Base-by-base conservation (phyloP, 306 rosid genomes). In the Quercus cerris region DNA sequence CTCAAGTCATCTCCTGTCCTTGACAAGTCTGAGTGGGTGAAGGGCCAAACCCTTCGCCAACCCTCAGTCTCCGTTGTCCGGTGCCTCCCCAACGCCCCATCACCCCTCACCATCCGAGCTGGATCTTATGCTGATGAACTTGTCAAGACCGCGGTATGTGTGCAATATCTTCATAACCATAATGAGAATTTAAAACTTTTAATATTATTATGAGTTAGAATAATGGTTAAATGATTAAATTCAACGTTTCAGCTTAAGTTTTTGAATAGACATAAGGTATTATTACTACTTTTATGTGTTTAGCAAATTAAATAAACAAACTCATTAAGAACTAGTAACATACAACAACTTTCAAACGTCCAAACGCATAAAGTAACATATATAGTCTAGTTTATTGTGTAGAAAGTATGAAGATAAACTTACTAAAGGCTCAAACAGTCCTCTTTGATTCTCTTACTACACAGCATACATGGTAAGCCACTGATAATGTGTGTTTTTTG, bases 1-100 rank as follows among this genome's bases (percentile, higher is more conserved):
- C 91, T 94, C 78, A 94, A 93, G 71, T 81, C 99, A 56, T 88
- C 97, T 49, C 87, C 93, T 13, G 89, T 94, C 75, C 85, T 94
- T n/a, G 95, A 94, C 81, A 94, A 93, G 86, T 90, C 91, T 70
- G 99, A 94, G 41, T 94, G 97, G 97, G 85, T 93, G 51, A 93
- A 93, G 76, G 97, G 97, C 44, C 92, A 87, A 38, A 73, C 91
- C 46, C 95, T 94, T 62, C 93, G 99, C 71, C 94, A 90, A 35
- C 64, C 92, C 52, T 80, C 95, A 0, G 83, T 78, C 54, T 90
- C 92, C 0, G 75, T 77, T 0, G 89, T 86, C 17, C 84, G 94
- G 73, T 86, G 91, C 92, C 91, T 56, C 85, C 85, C 94, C 70
- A 44, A 85, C 1, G 49, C 86, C 59, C 80, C 90, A 0, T 81